These are phyloP conservation scores for Lagenaria siceraria DNA, from an alignment of 306 rosid species.

Conservation along the genomic window DNA sequence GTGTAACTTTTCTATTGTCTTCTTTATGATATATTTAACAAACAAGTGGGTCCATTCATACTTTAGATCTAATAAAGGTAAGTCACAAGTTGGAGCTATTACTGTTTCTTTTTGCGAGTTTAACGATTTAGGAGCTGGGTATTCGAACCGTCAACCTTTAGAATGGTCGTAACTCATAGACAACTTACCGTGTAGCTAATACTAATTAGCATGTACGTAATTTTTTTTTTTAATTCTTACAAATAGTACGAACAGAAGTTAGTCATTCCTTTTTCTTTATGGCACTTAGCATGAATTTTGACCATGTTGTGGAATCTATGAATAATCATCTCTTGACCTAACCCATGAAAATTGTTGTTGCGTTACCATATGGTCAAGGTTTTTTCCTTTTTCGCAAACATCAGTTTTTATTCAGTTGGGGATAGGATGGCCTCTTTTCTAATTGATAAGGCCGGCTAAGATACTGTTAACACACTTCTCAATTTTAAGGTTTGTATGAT, in stretches of 20 bases:
- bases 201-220: too few species aligned
- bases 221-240: too few species aligned
- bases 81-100: neutral
- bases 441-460: neutral
- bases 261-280: neutral
- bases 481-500: constrained; percentile 1
- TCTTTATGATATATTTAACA: neutral
- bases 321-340: neutral
- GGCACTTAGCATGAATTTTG: neutral
- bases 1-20: neutral
- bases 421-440: neutral
- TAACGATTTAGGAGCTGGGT: neutral
- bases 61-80: neutral
- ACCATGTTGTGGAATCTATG: neutral
- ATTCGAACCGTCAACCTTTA: neutral
- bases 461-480: neutral
- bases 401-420: neutral
- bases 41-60: constrained; percentile 1
- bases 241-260: neutral
- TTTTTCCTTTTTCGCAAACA: neutral
- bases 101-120: neutral
- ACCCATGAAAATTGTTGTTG: neutral
- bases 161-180: neutral
- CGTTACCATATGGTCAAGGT: neutral
- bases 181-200: too few species aligned